phyloP scores from a whole-genome alignment of 805 yeast species.

The Torulaspora indica region DNA sequence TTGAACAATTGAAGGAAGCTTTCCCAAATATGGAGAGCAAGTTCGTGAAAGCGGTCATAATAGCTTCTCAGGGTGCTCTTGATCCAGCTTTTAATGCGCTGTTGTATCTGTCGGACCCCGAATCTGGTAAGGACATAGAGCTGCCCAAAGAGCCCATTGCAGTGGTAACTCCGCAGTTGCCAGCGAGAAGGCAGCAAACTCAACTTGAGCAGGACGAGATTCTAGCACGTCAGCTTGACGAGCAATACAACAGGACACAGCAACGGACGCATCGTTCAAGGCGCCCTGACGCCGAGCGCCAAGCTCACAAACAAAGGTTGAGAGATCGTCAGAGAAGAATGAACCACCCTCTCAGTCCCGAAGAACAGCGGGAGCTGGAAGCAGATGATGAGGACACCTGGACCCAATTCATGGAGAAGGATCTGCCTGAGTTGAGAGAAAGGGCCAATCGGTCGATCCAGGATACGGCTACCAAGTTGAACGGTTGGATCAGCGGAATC shows the following conservation, averaged over 20 bases:
- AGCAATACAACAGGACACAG: conserved; percentile 43
- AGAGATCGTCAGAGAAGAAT: conserved; percentile 27
- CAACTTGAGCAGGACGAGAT: conserved; percentile 70
- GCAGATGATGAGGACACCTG: conserved; percentile 46
- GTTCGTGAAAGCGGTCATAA: conserved; percentile 68
- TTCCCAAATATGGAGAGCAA: conserved; percentile 75
- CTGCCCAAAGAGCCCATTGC: conserved; percentile 39
- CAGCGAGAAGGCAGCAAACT: conserved; percentile 33
- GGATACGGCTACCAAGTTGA: conserved; percentile 71
- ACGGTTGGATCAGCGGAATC: conserved; percentile 71
- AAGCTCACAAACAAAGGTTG: conserved; percentile 29
- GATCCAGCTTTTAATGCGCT: conserved; percentile 89
- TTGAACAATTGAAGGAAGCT: conserved; percentile 68
- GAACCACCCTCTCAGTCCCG: conserved; percentile 12
- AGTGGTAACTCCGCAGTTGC: conserved; percentile 26
- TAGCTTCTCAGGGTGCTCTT: conserved; percentile 76
- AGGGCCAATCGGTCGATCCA: conserved; percentile 69
- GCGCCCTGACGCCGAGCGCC: conserved; percentile 14
- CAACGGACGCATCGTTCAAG: conserved; percentile 12
- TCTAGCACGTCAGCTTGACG: conserved; percentile 75
- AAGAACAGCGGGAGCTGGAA: conserved; percentile 19
- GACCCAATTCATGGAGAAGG: conserved; percentile 54
- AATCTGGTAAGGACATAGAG: conserved; percentile 46
- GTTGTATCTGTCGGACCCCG: conserved; percentile 72
- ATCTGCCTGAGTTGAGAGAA: conserved; percentile 57